Percentiles rank a stretch among this genome's conserved stretches.
Conservation (phyloP, 352 stramenopile species). For the Globisporangium ultimum region DNA sequence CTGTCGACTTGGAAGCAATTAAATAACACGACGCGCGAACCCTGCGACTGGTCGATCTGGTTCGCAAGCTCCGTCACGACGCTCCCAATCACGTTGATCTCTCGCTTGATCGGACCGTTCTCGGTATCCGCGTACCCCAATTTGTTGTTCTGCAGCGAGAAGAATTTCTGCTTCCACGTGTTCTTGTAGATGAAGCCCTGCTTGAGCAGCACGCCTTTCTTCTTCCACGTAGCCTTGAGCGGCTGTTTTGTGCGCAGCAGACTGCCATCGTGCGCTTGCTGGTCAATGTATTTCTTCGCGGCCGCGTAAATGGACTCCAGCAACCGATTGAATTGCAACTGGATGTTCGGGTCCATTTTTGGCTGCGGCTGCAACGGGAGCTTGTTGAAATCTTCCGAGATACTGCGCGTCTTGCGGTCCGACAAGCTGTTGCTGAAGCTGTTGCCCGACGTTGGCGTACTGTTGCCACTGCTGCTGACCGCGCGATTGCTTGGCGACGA, state of each 20-base stretch:
- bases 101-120: constrained; percentile 79
- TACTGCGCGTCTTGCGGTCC: constrained; percentile 66
- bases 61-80: constrained; percentile 80
- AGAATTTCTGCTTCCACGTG: constrained; percentile 86
- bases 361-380: constrained; percentile 47
- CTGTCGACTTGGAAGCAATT: constrained; percentile 87
- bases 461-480: constrained; percentile 60
- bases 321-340: constrained; percentile 76
- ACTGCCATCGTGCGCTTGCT: constrained; percentile 57
- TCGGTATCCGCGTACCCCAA: constrained; percentile 78
- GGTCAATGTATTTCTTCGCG: constrained; percentile 84
- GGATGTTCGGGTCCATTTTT: constrained; percentile 86
- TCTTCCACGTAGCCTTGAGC: constrained; percentile 85
- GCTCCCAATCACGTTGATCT: constrained; percentile 86
- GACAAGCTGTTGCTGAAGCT: constrained; percentile 33
- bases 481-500: constrained; percentile 68
- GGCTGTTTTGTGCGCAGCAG: constrained; percentile 57
- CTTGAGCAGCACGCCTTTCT: constrained; percentile 84
- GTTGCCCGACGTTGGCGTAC: constrained; percentile 58
- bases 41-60: constrained; percentile 86
- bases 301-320: constrained; percentile 84
- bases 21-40: constrained; percentile 78
- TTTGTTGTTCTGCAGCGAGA: constrained; percentile 88
- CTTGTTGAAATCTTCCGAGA: constrained; percentile 78
- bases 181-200: constrained; percentile 90